Evolutionary conservation across 352 stramenopile genomes (phyloP), one percentile per base, ranked within the genome.

Genomic region (Albugo laibachii): DNA sequence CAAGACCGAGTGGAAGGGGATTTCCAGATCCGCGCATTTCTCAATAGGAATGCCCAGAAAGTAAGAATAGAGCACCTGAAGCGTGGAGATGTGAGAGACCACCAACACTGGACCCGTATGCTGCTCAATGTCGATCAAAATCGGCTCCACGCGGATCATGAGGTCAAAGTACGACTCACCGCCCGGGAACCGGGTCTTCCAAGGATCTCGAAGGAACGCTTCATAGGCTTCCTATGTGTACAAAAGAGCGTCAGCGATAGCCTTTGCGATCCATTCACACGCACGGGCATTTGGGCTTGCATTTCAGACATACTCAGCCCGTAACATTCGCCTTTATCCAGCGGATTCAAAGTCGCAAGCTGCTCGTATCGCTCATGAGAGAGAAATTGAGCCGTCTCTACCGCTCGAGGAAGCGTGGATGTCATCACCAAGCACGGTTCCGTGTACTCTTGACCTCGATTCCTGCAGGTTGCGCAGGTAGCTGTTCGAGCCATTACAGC

Each of bases 141-240:
- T 70, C 21, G 85, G 83, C 50, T 92, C 72, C 18, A 96, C 59
- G 14, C 88, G 79, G 52, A 93, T 60, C 65, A 96, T 96, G 20
- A 97, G 78, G 57, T 97, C 88, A 40, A 87, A 73, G 59, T 96
- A 97, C 8, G 81, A 95, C 63, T 97, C 88, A 47, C 86, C 88
- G 13, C 85, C 84, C 0, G 80, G 81, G 48, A 88, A 88, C 13
- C 76, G 72, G 40, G 76, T 84, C 48, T 80, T 74, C 68, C 69
- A 85, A 41, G 72, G 76, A 47, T 88, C 72, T 15, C 67, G 58
- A 47, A 69, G 52, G 57, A 80, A 88, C 11, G 70, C 61, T 3
- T 75, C 56, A 54, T 68, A 82, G 0, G 71, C 73, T 14, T 88
- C 76, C 31, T 80, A 57, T 47, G 63, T 14, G 16, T 43, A 43